Percentiles rank a stretch among this genome's conserved stretches.
Conservation (phyloP, 75 land plant genomes). For the Larix kaempferi region DNA sequence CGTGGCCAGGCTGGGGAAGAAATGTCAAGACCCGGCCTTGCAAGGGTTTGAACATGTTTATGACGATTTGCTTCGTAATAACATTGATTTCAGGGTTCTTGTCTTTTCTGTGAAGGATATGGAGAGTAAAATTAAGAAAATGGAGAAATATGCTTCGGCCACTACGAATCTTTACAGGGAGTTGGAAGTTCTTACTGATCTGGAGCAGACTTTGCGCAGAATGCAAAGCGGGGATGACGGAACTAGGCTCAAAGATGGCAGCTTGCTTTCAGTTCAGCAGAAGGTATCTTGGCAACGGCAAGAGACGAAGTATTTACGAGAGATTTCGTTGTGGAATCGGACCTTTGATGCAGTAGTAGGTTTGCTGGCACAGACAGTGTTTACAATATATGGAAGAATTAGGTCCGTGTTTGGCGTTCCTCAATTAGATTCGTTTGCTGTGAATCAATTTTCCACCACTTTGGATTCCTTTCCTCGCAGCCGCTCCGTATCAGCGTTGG, state of each 20-base stretch:
- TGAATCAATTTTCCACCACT: not conserved
- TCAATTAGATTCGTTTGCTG: slow-evolving; percentile 28
- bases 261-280: slow-evolving; percentile 66
- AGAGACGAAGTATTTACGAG: slow-evolving; percentile 66
- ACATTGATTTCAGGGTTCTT: slow-evolving; percentile 53
- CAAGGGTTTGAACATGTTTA: slow-evolving; percentile 92
- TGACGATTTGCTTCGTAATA: slow-evolving; percentile 58
- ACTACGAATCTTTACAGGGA: slow-evolving; percentile 74
- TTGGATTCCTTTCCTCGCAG: not conserved
- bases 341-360: slow-evolving; percentile 78
- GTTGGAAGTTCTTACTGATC: slow-evolving; percentile 70
- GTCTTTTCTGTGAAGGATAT: slow-evolving; percentile 69
- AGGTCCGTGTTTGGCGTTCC: slow-evolving; percentile 61
- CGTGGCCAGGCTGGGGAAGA: slow-evolving; percentile 82
- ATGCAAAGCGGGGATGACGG: slow-evolving; percentile 45
- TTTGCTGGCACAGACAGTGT: slow-evolving; percentile 70
- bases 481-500: not conserved
- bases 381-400: slow-evolving; percentile 76
- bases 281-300: slow-evolving; percentile 82
- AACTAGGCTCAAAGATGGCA: slow-evolving; percentile 43
- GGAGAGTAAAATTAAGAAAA: slow-evolving; percentile 79
- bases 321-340: slow-evolving; percentile 89
- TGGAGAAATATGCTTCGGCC: slow-evolving; percentile 71
- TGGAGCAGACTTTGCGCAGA: slow-evolving; percentile 72
- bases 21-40: slow-evolving; percentile 67